Conservation (phyloP, 2,329 filamentous ascomycete genomes). For the Cercospora sojina region DNA sequence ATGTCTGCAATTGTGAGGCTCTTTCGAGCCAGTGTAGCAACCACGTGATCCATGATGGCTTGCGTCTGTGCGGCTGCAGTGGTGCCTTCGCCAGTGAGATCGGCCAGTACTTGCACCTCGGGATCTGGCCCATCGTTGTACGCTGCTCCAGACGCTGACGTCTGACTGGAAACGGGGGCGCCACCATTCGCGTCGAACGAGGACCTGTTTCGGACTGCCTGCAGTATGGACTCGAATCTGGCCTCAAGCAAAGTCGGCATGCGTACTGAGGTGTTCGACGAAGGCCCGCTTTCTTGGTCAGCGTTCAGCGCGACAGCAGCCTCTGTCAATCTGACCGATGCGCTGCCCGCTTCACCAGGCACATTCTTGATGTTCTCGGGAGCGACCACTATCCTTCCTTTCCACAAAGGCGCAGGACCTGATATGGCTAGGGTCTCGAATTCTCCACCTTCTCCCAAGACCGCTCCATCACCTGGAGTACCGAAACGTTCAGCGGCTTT, state of each 20-base stretch:
- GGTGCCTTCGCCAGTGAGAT: slow-evolving; percentile 39
- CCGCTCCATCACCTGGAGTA: slow-evolving; percentile 62
- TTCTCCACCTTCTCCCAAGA: slow-evolving; percentile 90
- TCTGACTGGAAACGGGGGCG: not conserved
- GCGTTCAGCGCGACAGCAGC: slow-evolving; percentile 48
- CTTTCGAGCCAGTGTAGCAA: not conserved
- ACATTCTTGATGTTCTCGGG: slow-evolving; percentile 56
- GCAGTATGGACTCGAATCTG: slow-evolving; percentile 52
- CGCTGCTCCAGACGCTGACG: not conserved
- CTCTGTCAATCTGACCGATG: slow-evolving; percentile 64
- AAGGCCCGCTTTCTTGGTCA: not conserved
- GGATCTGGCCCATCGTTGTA: not conserved
- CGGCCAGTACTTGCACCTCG: slow-evolving; percentile 14
- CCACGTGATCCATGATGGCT: slow-evolving; percentile 42
- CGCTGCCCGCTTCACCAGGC: slow-evolving; percentile 71
- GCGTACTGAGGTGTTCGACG: slow-evolving; percentile 35
- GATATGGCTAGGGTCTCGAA: slow-evolving; percentile 90
- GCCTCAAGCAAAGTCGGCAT: slow-evolving; percentile 67
- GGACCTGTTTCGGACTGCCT: slow-evolving; percentile 4
- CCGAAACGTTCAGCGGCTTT: slow-evolving; percentile 67
- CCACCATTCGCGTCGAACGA: not conserved
- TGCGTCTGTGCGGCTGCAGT: slow-evolving; percentile 44
- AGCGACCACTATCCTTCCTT: slow-evolving; percentile 63
- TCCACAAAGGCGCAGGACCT: slow-evolving; percentile 73
- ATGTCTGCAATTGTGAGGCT: slow-evolving; percentile 34